Evolutionary conservation across 2,329 filamentous ascomycete genomes (phyloP).

Genomic region (Aspergillus proliferans): DNA sequence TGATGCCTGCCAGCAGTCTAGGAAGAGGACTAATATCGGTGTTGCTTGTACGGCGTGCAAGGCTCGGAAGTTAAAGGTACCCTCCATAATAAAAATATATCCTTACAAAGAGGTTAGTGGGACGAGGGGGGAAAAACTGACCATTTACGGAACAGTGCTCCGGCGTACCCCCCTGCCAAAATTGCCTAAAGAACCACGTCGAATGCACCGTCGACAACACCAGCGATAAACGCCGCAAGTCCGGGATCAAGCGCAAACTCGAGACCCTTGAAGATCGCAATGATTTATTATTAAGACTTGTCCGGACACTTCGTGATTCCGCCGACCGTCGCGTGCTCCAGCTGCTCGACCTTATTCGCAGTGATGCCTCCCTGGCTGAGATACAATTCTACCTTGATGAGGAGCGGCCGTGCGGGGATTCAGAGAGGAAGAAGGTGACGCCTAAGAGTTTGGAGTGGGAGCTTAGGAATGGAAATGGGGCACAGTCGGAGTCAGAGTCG

Average conservation of each 20-base stretch:
- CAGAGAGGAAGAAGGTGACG: slow-evolving; percentile 11
- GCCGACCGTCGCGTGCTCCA: slow-evolving; percentile 12
- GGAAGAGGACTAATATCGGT: slow-evolving; percentile 18
- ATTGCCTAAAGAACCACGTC: slow-evolving; percentile 15
- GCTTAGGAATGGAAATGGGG: slow-evolving; percentile 11
- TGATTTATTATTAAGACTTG: slow-evolving; percentile 18
- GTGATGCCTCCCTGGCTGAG: slow-evolving; percentile 20
- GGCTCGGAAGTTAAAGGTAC: slow-evolving; percentile 21
- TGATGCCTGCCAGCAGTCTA: background rate
- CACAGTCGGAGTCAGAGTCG: slow-evolving; percentile 10
- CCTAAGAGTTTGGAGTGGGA: slow-evolving; percentile 15
- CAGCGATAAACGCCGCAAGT: slow-evolving; percentile 19
- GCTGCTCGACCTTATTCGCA: slow-evolving; percentile 22
- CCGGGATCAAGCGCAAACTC: slow-evolving; percentile 7
- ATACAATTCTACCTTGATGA: slow-evolving; percentile 21
- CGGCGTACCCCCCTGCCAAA: slow-evolving; percentile 17
- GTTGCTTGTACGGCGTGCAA: slow-evolving; percentile 20
- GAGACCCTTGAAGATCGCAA: slow-evolving; percentile 19
- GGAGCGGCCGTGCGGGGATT: slow-evolving; percentile 11
- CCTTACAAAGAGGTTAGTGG: background rate
- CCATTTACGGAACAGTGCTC: slow-evolving; percentile 12
- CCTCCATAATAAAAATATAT: background rate
- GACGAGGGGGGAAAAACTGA: background rate
- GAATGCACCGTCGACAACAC: slow-evolving; percentile 18
- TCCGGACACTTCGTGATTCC: slow-evolving; percentile 17